A percentile compares a stretch with the other conserved stretches of the same genome.
Evolutionary conservation across 225 moss, liverwort and hornwort species (phyloP).

Genomic region (Takakia lepidozioides): DNA sequence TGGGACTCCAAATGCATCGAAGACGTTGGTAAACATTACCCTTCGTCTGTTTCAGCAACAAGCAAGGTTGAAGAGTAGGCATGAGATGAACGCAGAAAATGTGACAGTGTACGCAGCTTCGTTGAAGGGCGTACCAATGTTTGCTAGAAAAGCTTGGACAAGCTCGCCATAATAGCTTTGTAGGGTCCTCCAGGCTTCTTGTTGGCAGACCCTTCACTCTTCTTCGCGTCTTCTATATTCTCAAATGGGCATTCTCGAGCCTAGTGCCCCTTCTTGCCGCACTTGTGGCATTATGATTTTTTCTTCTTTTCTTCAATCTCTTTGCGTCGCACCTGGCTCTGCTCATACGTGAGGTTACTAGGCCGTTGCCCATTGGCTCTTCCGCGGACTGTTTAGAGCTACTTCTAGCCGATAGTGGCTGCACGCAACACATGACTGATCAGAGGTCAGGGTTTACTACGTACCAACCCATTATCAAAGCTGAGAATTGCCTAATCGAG

Average conservation of each 20-base stretch:
- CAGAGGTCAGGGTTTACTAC: not conserved
- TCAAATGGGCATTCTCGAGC: not conserved
- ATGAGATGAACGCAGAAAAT: too few relatives aligned
- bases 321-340: too few relatives aligned
- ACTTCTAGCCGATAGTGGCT: not conserved
- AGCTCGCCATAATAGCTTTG: not conserved
- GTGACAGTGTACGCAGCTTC: not conserved
- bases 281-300: too few relatives aligned
- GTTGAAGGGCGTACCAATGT: not conserved
- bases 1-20: too few relatives aligned
- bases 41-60: too few relatives aligned
- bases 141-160: not conserved
- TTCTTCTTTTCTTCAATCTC: too few relatives aligned
- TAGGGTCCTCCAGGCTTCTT: not conserved
- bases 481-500: not conserved
- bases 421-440: constrained; percentile 4
- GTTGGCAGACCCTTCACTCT: not conserved
- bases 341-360: too few relatives aligned
- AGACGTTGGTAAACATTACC: too few relatives aligned
- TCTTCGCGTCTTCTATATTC: not conserved
- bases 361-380: too few relatives aligned
- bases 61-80: too few relatives aligned
- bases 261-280: not conserved
- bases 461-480: not conserved
- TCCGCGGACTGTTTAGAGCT: too few relatives aligned